Base-by-base conservation (phyloP, 2,329 filamentous ascomycete genomes). In the Periconia sp. region DNA sequence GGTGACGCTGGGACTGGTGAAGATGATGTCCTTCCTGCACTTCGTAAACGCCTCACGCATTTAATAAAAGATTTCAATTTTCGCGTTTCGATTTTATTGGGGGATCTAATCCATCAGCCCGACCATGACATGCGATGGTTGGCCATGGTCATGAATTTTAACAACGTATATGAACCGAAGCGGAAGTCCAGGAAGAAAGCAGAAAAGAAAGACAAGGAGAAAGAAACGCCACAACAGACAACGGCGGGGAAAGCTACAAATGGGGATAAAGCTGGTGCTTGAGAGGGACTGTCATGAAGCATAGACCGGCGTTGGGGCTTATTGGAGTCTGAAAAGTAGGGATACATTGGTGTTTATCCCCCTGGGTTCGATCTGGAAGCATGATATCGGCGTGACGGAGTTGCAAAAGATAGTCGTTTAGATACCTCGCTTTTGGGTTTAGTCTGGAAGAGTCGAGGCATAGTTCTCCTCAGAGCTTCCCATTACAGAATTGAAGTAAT, bases 91-190 rank as follows among this genome's bases (percentile, higher is more conserved):
- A 78, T 92, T 28, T 74, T 99, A 40, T 76, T 99, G 3, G 91
- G 94, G 11, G 95, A 99, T 68, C 71, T 99, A 51, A 88, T 90
- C 7, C 92, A 95, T 72, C 92, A 97, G 71, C 87, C 91, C 1
- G 94, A 99, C 68, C 86, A 92, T 37, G 94, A 99, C 69, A 89
- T 99, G 85, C 81, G 92, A 40, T 97, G 97, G 77, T 74, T 99
- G 54, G 94, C 90, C 26, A 91, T 97, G 33, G 89, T 94, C 28
- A 97, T 99, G 90, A 99, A 97, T 73, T 99, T 97, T 72, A 99
- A 99, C 71, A 92, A 97, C 67, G 88, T 95, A 18, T 97, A 97
- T 70, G 83, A 89, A 70, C 88, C 89, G 11, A 82, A 85, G 31
- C 79, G 85, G 59, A 81, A 85, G 66, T 84, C 85, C 72, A 73